Percentiles rank a stretch among this genome's conserved stretches.
Conservation (phyloP, 163 green algal genomes). For the Smithsoniella earleae region DNA sequence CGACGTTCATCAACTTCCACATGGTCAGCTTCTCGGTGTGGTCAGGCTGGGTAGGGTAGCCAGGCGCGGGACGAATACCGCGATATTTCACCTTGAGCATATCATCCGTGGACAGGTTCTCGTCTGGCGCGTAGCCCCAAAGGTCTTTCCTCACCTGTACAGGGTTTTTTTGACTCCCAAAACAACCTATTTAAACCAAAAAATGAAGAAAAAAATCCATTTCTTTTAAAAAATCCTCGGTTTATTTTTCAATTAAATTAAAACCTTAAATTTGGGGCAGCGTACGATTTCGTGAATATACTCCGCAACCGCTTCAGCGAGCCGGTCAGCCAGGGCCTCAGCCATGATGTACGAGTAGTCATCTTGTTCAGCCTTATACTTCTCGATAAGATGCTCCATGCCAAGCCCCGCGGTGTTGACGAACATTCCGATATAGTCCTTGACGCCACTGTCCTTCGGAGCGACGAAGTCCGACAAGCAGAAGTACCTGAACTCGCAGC, state of each 20-base stretch:
- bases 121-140: constrained; percentile 88
- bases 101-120: constrained; percentile 76
- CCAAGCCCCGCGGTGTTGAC: constrained; percentile 77
- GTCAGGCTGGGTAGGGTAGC: constrained; percentile 96
- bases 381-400: constrained; percentile 69
- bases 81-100: constrained; percentile 98
- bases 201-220: too few relatives aligned
- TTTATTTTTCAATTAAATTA: too few relatives aligned
- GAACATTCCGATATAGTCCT: constrained; percentile 94
- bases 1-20: constrained; percentile 85
- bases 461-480: constrained; percentile 95
- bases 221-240: too few relatives aligned
- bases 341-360: constrained; percentile 97
- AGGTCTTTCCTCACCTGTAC: constrained; percentile 61
- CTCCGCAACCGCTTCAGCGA: constrained; percentile 94
- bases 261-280: background rate
- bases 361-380: constrained; percentile 66
- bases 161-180: background rate
- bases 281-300: constrained; percentile 75
- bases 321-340: constrained; percentile 88
- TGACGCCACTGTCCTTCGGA: constrained; percentile 62
- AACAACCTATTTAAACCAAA: too few relatives aligned
- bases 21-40: constrained; percentile 96
- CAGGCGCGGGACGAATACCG: constrained; percentile 90
- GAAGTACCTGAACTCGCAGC: constrained; percentile 64